phyloP scores from a whole-genome alignment of 2,329 filamentous ascomycete species.

The Cercospora sp. region DNA sequence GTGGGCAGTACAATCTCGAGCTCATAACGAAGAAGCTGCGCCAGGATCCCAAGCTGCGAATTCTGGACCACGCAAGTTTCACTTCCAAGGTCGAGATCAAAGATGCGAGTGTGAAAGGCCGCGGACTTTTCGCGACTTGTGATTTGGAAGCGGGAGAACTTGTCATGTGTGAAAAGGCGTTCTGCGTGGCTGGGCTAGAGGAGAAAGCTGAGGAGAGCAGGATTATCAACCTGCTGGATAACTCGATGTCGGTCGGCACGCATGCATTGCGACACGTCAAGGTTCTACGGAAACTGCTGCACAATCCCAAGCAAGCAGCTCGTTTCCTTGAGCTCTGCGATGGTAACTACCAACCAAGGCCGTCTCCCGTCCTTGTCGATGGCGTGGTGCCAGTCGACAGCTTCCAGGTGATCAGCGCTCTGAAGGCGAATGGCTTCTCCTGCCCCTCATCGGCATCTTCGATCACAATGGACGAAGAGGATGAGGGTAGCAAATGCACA shows the following conservation, averaged over 20 bases:
- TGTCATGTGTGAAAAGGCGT: constrained; percentile 43
- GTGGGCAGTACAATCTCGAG: constrained; percentile 30
- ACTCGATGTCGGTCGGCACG: constrained; percentile 17
- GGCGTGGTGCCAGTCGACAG: constrained; percentile 25
- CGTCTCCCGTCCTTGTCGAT: background rate
- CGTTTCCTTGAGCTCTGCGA: constrained; percentile 24
- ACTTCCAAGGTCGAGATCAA: constrained; percentile 18
- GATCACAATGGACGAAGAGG: background rate
- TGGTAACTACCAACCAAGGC: constrained; percentile 19
- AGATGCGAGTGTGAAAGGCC: constrained; percentile 38
- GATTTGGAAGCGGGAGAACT: constrained; percentile 44
- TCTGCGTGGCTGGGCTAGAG: constrained; percentile 17
- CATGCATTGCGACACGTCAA: constrained; percentile 18
- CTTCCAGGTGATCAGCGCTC: constrained; percentile 20
- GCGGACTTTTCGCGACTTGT: constrained; percentile 47
- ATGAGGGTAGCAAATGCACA: background rate
- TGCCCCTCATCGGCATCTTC: constrained; percentile 1
- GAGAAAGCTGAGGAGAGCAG: constrained; percentile 7
- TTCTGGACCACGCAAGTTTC: constrained; percentile 29
- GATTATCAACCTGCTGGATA: constrained; percentile 21
- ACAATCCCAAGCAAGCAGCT: constrained; percentile 18
- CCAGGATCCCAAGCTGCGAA: background rate
- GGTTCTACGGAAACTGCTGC: constrained; percentile 26
- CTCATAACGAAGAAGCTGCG: constrained; percentile 17
- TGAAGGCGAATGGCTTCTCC: constrained; percentile 27